Evolutionary conservation across 2,329 filamentous ascomycete genomes (phyloP).

Genomic region (Whalleya microplaca): DNA sequence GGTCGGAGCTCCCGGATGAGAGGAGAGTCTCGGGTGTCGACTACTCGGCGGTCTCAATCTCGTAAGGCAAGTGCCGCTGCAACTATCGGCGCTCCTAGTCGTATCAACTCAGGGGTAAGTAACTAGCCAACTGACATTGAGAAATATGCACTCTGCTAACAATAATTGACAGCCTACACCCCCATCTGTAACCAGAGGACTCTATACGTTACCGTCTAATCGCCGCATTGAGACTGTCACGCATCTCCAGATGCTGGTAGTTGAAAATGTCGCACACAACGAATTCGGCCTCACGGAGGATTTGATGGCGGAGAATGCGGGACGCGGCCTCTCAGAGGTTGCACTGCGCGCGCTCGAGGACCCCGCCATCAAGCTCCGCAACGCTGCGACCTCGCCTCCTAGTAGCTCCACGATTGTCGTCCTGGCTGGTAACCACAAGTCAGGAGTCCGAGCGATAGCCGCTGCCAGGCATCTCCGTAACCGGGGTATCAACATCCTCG

Average conservation of each 20-base stretch:
- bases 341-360: constrained; percentile 70
- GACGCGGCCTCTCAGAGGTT: constrained; percentile 84
- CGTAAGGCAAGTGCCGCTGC: constrained; percentile 56
- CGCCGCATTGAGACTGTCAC: constrained; percentile 66
- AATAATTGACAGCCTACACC: constrained; percentile 38
- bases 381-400: constrained; percentile 37
- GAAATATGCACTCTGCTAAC: constrained; percentile 4
- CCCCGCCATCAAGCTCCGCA: constrained; percentile 61
- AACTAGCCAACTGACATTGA: constrained; percentile 11
- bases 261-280: constrained; percentile 88
- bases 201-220: constrained; percentile 59
- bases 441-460: constrained; percentile 80
- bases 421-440: constrained; percentile 94
- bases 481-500: constrained; percentile 77
- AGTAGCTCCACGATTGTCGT: constrained; percentile 62
- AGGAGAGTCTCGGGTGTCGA: constrained; percentile 56
- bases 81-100: constrained; percentile 45
- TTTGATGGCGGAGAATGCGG: constrained; percentile 90
- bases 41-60: constrained; percentile 56
- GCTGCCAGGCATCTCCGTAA: constrained; percentile 86
- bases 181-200: constrained; percentile 41
- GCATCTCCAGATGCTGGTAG: constrained; percentile 84
- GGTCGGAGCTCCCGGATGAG: constrained; percentile 55
- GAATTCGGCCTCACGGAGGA: constrained; percentile 87
- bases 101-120: constrained; percentile 53